Evolutionary conservation across 768 basidiomycete genomes (phyloP), one percentile per base, ranked within the genome.

Genomic region (Kwoniella sp.): DNA sequence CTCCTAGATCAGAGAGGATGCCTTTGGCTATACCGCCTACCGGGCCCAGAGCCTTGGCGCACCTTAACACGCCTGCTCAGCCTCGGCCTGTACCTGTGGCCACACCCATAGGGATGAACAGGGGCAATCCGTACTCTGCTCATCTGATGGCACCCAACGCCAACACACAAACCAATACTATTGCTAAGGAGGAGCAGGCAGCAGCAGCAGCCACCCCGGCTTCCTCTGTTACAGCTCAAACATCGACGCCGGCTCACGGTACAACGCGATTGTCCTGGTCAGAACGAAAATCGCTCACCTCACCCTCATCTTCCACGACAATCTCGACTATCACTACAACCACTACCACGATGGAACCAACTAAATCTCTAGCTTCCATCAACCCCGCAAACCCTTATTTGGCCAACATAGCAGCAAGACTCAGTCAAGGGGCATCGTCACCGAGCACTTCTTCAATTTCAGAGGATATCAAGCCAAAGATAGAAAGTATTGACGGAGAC

Each of bases 181-280:
- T 6, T 19, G 40, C 17, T 4, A 44, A 44, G 17, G 40, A 44
- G 40, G 40, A 44, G 17, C 40, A 9, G 40, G 8, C 17, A n/a
- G n/a, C n/a, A n/a, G n/a, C n/a, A n/a, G n/a, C 40, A 44, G 40
- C 40, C 17, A 15, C 40, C 17, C 3, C 40, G 8, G 3, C 40
- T 44, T 6, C 40, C 17, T 10, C 40, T 44, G 40, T 15, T 44
- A 44, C 17, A 3, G 40, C 40, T 10, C 3, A 3, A 19, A 44
- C 40, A 9, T 10, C 40, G 17, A 44, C 10, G 3, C 3, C 40
- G 17, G 17, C 40, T 13, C 51, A 29, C 3, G 48, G 47, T 12
- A 55, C 47, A 12, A 53, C 67, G 21, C 46, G 70, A 55, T 51
- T 71, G 46, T 71, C 70, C 2, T 71, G 70, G 70, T 71, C 70